A percentile compares a stretch with the other conserved stretches of the same genome.
phyloP scores from a whole-genome alignment of 2,329 filamentous ascomycete genomes.

The Trichophyton mentagrophytes region DNA sequence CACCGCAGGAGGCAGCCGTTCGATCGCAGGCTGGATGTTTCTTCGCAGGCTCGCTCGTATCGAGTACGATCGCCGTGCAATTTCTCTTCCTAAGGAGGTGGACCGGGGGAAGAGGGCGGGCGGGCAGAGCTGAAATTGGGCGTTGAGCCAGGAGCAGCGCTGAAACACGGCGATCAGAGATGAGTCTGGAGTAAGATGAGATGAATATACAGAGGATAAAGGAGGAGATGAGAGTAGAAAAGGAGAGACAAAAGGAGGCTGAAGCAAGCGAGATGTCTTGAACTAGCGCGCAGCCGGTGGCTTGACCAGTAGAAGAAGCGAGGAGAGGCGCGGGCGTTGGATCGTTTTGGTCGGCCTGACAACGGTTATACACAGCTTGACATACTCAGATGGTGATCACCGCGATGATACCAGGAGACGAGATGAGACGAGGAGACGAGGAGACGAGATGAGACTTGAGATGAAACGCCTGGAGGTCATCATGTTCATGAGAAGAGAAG shows the following conservation, averaged over 20 bases:
- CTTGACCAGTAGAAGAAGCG: not conserved
- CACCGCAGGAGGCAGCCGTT: no score
- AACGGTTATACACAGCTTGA: not conserved
- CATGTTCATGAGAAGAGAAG: not conserved
- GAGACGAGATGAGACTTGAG: conserved; percentile 6
- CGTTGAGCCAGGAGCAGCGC: no score
- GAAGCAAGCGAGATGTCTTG: conserved; percentile 6
- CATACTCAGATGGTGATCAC: not conserved
- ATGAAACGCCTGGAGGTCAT: not conserved
- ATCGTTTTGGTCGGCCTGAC: not conserved
- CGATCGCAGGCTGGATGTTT: no score
- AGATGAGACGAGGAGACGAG: not conserved
- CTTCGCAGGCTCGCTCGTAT: no score
- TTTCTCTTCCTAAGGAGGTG: no score
- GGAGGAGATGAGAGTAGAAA: not conserved
- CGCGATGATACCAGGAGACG: conserved; percentile 9
- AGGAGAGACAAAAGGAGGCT: not conserved
- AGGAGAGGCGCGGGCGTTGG: not conserved
- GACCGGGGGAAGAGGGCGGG: no score
- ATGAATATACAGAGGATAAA: not conserved
- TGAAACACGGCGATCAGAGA: not conserved
- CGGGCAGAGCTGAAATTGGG: no score
- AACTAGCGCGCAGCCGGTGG: not conserved
- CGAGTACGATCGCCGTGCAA: no score
- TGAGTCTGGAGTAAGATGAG: not conserved